Conservation (phyloP, 176 grass and related monocot species). For the Aegilops speltoides region DNA sequence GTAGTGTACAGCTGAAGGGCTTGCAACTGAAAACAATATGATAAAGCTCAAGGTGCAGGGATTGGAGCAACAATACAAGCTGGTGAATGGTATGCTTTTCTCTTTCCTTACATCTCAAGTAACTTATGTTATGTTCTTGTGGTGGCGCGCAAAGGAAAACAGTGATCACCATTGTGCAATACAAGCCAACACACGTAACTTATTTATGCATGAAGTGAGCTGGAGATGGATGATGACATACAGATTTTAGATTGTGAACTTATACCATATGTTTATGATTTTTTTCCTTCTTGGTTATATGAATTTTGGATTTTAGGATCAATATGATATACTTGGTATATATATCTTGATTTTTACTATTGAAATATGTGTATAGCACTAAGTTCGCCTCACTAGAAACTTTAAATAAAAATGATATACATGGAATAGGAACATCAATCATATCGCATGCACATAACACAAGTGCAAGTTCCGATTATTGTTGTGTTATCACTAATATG, state of each 20-base stretch:
- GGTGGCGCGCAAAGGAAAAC: background rate
- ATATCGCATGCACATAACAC: background rate
- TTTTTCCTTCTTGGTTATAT: background rate
- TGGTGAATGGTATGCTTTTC: background rate
- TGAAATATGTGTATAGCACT: background rate
- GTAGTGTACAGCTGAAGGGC: background rate
- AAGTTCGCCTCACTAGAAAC: no score
- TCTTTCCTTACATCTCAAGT: background rate
- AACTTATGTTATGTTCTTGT: background rate
- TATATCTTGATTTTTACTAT: background rate
- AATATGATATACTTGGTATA: background rate
- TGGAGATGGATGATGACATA: background rate
- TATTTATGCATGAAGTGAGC: background rate
- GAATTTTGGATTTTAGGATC: fast-evolving
- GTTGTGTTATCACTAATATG: background rate
- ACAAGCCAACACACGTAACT: background rate
- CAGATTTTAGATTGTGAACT: background rate
- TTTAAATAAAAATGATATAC: no score
- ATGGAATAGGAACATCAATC: no score
- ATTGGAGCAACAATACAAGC: background rate
- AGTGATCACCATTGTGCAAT: background rate
- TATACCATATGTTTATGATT: background rate
- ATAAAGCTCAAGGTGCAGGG: background rate
- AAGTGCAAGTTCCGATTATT: background rate
- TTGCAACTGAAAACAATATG: background rate